A percentile compares a stretch with the other conserved stretches of the same genome.
phyloP scores from a whole-genome alignment of 768 basidiomycete genomes.

The Termitomyces sp. region DNA sequence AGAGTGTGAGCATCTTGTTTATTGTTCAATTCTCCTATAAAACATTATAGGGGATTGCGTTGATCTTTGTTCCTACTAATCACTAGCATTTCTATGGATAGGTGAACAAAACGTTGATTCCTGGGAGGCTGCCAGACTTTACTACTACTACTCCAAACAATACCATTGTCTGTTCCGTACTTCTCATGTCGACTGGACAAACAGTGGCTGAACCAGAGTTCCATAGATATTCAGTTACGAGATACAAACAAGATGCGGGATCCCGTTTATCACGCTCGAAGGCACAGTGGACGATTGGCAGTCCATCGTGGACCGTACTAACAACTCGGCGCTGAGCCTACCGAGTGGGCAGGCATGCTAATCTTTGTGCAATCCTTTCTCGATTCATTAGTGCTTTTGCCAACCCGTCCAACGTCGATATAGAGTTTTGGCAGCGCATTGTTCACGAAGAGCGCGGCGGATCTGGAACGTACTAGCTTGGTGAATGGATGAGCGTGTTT shows the following conservation, averaged over 20 bases:
- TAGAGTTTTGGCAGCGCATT: conserved; percentile 8
- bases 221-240: conserved; percentile 15
- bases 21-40: no score
- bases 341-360: conserved; percentile 17
- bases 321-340: conserved; percentile 22
- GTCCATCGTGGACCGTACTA: conserved; percentile 16
- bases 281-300: conserved; percentile 21
- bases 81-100: neutral
- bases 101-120: neutral
- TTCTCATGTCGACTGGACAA: conserved; percentile 10
- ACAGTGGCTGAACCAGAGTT: neutral
- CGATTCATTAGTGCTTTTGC: conserved; percentile 20
- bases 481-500: conserved; percentile 10
- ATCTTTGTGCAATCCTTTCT: conserved; percentile 17
- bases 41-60: neutral
- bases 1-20: neutral
- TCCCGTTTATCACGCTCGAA: conserved; percentile 20
- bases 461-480: neutral
- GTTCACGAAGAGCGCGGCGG: conserved; percentile 1
- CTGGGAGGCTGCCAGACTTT: neutral
- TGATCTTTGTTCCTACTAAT: neutral
- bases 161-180: conserved; percentile 5
- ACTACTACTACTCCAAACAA: conserved; percentile 3
- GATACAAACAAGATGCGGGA: conserved; percentile 15
- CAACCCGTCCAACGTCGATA: neutral